These are phyloP conservation scores for Millerozyma miso DNA, from an alignment of 805 yeast genomes.

Conservation along the genomic window DNA sequence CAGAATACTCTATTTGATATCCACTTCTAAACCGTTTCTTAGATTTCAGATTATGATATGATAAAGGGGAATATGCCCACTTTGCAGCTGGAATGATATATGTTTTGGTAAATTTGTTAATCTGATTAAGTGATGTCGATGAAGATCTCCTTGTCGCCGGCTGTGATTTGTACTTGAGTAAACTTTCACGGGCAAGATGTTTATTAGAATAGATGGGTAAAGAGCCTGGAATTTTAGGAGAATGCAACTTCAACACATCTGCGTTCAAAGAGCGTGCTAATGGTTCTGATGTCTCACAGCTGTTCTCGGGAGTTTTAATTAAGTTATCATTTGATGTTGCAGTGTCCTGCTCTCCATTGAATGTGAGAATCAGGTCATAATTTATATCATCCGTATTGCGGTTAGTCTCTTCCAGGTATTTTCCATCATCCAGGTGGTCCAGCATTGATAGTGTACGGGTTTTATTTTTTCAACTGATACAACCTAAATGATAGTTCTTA, in stretches of 20 bases:
- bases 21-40: conserved; percentile 2
- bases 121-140: conserved; percentile 8
- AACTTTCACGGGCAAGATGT: conserved; percentile 2
- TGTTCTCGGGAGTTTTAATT: neutral
- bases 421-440: neutral
- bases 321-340: neutral
- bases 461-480: too few relatives aligned
- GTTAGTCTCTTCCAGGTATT: neutral
- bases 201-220: neutral
- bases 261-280: neutral
- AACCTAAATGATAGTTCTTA: too few relatives aligned
- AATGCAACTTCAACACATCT: neutral
- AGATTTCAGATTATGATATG: conserved; percentile 5
- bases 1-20: conserved; percentile 33
- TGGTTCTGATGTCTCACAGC: neutral
- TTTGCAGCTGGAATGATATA: conserved; percentile 24
- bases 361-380: neutral
- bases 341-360: neutral
- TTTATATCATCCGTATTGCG: neutral
- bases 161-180: conserved; percentile 10
- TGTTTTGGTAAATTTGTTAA: conserved; percentile 17
- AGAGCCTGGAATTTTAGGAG: neutral
- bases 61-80: conserved; percentile 27
- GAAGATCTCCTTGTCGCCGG: conserved; percentile 10
- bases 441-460: neutral